Percentiles rank a stretch among this genome's conserved stretches.
These are phyloP conservation scores for Protostelium mycophagum DNA, from an alignment of 78 protist species.

Conservation along the genomic window DNA sequence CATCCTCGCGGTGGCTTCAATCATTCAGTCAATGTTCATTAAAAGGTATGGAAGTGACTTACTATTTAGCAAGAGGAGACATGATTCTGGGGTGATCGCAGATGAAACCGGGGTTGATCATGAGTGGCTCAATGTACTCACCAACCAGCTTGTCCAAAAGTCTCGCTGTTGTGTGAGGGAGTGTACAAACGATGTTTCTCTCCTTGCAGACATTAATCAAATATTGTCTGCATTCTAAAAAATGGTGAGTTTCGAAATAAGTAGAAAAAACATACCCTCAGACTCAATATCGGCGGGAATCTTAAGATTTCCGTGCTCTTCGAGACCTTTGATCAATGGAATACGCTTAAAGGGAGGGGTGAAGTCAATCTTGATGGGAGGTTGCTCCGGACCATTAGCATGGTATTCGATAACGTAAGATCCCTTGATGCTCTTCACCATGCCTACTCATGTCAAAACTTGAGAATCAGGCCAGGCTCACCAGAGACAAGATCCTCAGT, in stretches of 20 bases:
- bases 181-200: conserved; percentile 77
- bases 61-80: conserved; percentile 98
- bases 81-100: conserved; percentile 97
- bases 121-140: conserved; percentile 87
- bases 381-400: conserved; percentile 57
- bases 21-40: background rate
- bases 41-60: background rate
- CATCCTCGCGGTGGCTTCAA: conserved; percentile 67
- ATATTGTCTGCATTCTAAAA: conserved; percentile 52
- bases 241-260: background rate
- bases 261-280: conserved; percentile 6
- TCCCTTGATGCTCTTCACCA: conserved; percentile 70
- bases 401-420: conserved; percentile 65
- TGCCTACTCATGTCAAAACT: background rate
- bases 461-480: background rate
- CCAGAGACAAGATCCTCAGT: conserved; percentile 89
- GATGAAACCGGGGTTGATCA: conserved; percentile 97
- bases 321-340: conserved; percentile 84
- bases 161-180: conserved; percentile 96
- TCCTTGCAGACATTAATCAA: conserved; percentile 62
- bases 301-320: conserved; percentile 60
- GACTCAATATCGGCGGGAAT: conserved; percentile 53
- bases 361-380: conserved; percentile 88
- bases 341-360: conserved; percentile 95
- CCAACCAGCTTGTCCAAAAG: conserved; percentile 96